Base-by-base conservation (phyloP, 495 filamentous ascomycete genomes). In the Aspergillus asperescens region DNA sequence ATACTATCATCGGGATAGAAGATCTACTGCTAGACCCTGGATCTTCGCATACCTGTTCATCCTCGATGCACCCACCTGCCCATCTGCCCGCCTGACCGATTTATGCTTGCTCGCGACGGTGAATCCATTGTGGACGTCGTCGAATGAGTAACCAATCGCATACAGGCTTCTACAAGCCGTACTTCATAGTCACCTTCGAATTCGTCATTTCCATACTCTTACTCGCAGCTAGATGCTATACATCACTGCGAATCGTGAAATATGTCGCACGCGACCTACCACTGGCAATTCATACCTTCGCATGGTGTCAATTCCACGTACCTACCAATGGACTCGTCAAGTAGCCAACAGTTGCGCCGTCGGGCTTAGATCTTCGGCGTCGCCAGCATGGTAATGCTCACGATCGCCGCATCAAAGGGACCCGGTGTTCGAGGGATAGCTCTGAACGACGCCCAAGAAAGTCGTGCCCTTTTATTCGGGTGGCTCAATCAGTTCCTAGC, bases 401-500 rank as follows among this genome's bases (percentile, higher is more conserved):
- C 43, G 10, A 7, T 32, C 4, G 52, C 32, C 13, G 52, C 52
- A n/a, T n/a, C 42, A 41, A 10, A 47, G 8, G 52, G 42, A 8
- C 42, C 48, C 1, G 42, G 52, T 1, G 22, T 45, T 15, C 24
- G 22, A 3, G 23, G 15, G 31, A 2, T 6, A 16, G 8, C 32
- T 15, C 22, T 32, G 15, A 41, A 15, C 23, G 4, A 3, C 1
- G 22, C n/a, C 29, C 13, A 31, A 20, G 15, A 12, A 2, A 31
- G 22, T 4, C 3, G 34, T 15, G 50, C 50, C 5, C 40, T 52
- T n/a, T 19, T 52, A 5, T 52, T 44, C 40, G 50, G 50, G 5
- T 54, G 51, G 42, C 20, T 48, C 15, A 54, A 48, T 27, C 52
- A 48, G 31, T 41, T 40, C 32, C 8, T 54, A 2, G 52, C 52